These are phyloP conservation scores for Penicillium sp. DNA, from an alignment of 2,329 filamentous ascomycete genomes.

Conservation along the genomic window DNA sequence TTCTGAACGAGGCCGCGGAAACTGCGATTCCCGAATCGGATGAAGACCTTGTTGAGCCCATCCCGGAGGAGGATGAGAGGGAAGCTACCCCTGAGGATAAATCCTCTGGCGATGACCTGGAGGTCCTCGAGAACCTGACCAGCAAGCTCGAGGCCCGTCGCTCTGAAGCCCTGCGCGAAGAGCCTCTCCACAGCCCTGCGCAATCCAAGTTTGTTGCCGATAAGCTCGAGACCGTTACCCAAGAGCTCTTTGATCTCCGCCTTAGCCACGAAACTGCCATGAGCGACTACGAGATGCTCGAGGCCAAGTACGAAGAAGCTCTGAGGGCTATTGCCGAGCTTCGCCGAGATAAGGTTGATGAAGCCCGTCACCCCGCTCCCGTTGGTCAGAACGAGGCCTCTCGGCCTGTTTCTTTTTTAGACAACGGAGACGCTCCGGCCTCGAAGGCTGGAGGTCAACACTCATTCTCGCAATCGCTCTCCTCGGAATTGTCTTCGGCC, in stretches of 20 bases:
- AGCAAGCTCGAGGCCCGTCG: slow-evolving; percentile 26
- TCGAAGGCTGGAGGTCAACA: slow-evolving; percentile 66
- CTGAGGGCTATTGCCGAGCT: slow-evolving; percentile 78
- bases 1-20: slow-evolving; percentile 46
- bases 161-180: slow-evolving; percentile 35
- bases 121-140: slow-evolving; percentile 37
- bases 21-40: slow-evolving; percentile 48
- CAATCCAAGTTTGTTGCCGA: slow-evolving; percentile 86
- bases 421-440: slow-evolving; percentile 68
- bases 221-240: slow-evolving; percentile 86
- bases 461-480: slow-evolving; percentile 86
- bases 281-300: slow-evolving; percentile 76
- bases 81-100: slow-evolving; percentile 17
- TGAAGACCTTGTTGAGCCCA: slow-evolving; percentile 39
- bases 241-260: slow-evolving; percentile 86
- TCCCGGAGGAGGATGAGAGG: slow-evolving; percentile 28
- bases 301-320: slow-evolving; percentile 87
- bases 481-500: slow-evolving; percentile 87
- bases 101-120: slow-evolving; percentile 34
- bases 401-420: slow-evolving; percentile 81
- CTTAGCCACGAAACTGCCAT: slow-evolving; percentile 86
- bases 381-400: slow-evolving; percentile 43
- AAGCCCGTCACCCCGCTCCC: slow-evolving; percentile 63
- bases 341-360: slow-evolving; percentile 75
- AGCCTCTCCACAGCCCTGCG: slow-evolving; percentile 66